Evolutionary conservation across 2,329 filamentous ascomycete species (phyloP).

Genomic region (Aspergillus eucalypticola): DNA sequence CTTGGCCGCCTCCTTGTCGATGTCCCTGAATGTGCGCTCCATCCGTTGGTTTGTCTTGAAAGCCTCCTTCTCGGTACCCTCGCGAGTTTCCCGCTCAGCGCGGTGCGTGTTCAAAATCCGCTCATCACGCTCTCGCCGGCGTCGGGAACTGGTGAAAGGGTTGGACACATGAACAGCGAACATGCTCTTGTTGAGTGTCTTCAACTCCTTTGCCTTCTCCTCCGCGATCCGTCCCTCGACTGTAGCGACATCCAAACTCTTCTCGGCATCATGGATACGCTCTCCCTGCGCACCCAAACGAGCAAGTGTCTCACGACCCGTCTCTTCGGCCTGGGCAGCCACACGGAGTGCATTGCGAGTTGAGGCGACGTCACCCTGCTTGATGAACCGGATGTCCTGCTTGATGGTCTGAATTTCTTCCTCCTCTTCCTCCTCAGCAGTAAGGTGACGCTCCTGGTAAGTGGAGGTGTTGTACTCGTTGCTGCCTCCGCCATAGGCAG

Average conservation of each 20-base stretch:
- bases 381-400: slow-evolving; percentile 72
- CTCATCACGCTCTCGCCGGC: slow-evolving; percentile 65
- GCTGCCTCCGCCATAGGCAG: slow-evolving; percentile 36
- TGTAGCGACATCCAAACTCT: slow-evolving; percentile 76
- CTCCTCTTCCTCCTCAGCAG: slow-evolving; percentile 76
- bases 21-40: slow-evolving; percentile 66
- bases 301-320: slow-evolving; percentile 69
- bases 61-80: slow-evolving; percentile 58
- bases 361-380: slow-evolving; percentile 73
- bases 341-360: slow-evolving; percentile 69
- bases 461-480: slow-evolving; percentile 40
- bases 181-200: slow-evolving; percentile 85
- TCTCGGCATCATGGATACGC: slow-evolving; percentile 77
- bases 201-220: slow-evolving; percentile 78
- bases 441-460: slow-evolving; percentile 73
- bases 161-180: slow-evolving; percentile 79
- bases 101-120: slow-evolving; percentile 67
- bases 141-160: slow-evolving; percentile 71
- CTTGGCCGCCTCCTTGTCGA: slow-evolving; percentile 55
- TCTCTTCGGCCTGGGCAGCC: slow-evolving; percentile 69
- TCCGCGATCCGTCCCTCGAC: slow-evolving; percentile 75
- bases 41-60: slow-evolving; percentile 57
- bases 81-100: slow-evolving; percentile 57
- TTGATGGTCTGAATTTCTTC: slow-evolving; percentile 72
- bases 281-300: slow-evolving; percentile 78